Percentiles rank a stretch among this genome's conserved stretches.
Evolutionary conservation across 208 protist species (phyloP).

Genomic region (Trichomonas vaginalis): DNA sequence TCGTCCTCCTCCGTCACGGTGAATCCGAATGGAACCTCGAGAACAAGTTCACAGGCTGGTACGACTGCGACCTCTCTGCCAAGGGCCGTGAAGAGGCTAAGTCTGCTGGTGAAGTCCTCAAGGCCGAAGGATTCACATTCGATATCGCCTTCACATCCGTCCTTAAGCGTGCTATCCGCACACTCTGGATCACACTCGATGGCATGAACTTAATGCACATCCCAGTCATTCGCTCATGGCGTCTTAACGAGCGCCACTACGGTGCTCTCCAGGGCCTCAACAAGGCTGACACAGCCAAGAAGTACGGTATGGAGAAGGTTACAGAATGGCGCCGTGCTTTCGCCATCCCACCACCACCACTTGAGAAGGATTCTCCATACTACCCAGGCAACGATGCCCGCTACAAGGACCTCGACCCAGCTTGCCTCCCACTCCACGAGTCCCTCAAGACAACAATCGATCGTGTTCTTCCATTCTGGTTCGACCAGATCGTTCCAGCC

Average conservation of each 20-base stretch:
- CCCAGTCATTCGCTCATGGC: constrained; percentile 41
- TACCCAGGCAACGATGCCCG: constrained; percentile 19
- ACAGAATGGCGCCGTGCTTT: constrained; percentile 46
- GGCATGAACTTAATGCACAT: constrained; percentile 40
- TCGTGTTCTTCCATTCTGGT: constrained; percentile 25
- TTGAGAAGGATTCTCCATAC: constrained; percentile 29
- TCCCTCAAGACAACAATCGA: not conserved
- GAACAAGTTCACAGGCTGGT: constrained; percentile 29
- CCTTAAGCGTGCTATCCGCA: constrained; percentile 49
- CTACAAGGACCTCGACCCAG: not conserved
- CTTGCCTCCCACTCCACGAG: not conserved
- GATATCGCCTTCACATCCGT: constrained; percentile 51
- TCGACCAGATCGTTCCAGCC: constrained; percentile 28
- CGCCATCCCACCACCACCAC: constrained; percentile 44
- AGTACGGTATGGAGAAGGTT: constrained; percentile 51
- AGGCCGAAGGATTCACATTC: constrained; percentile 37
- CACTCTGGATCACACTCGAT: constrained; percentile 38
- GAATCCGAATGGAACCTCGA: constrained; percentile 21
- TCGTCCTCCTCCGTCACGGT: constrained; percentile 24
- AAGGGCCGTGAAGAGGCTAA: constrained; percentile 25
- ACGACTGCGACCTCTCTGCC: constrained; percentile 23
- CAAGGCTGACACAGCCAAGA: constrained; percentile 50
- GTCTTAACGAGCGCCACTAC: constrained; percentile 54
- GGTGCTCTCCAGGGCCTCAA: constrained; percentile 51
- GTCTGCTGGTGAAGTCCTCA: constrained; percentile 22